Evolutionary conservation across 2,329 filamentous ascomycete genomes (phyloP).

Genomic region (Stachybotrys echinatus): DNA sequence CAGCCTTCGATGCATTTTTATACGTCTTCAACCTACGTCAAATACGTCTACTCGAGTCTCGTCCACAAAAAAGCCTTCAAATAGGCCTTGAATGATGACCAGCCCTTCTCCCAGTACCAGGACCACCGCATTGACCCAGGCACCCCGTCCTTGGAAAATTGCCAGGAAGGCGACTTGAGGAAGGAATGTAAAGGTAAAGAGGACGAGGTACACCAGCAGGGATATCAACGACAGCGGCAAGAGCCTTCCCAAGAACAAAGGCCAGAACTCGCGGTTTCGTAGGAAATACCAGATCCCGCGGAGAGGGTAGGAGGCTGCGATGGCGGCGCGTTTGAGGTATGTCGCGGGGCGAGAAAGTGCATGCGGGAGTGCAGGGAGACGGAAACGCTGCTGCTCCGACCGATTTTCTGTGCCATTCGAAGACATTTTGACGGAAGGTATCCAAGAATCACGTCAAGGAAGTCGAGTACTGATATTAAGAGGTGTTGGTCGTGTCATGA

Average conservation of each 20-base stretch:
- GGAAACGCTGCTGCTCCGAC: constrained; percentile 8
- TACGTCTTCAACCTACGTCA: constrained; percentile 51
- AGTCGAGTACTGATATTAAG: no score
- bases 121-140: constrained; percentile 86
- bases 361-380: constrained; percentile 11
- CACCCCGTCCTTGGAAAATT: constrained; percentile 80
- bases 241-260: constrained; percentile 71
- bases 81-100: constrained; percentile 63
- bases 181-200: constrained; percentile 84
- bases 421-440: background rate
- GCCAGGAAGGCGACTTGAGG: constrained; percentile 86
- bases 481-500: no score
- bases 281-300: constrained; percentile 80
- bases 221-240: constrained; percentile 80
- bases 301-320: constrained; percentile 50
- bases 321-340: constrained; percentile 37
- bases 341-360: constrained; percentile 28
- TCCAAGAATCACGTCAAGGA: no score
- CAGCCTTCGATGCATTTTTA: background rate
- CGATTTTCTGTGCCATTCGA: background rate
- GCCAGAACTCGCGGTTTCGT: constrained; percentile 73
- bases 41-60: constrained; percentile 77
- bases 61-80: constrained; percentile 78
- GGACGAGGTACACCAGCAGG: constrained; percentile 71
- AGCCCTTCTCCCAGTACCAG: constrained; percentile 79